Evolutionary conservation across 1,139 yeast genomes (phyloP).

Genomic region (Saccharomyces hybrid): DNA sequence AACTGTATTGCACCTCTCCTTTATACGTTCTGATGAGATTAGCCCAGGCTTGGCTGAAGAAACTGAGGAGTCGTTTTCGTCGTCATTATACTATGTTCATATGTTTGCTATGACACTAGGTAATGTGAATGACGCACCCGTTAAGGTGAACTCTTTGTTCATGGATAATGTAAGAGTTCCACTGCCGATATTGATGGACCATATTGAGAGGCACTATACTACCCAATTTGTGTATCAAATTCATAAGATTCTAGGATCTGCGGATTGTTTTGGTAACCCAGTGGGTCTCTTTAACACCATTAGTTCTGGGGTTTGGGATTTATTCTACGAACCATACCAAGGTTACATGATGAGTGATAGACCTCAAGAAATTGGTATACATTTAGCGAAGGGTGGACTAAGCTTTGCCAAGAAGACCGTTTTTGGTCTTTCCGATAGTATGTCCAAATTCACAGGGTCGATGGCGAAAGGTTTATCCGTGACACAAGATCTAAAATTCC

Average conservation of each 20-base stretch:
- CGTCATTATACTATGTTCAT: constrained; percentile 62
- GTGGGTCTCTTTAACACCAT: constrained; percentile 91
- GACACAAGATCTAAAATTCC: constrained; percentile 80
- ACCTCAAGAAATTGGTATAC: constrained; percentile 93
- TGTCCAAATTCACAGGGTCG: constrained; percentile 89
- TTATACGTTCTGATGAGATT: constrained; percentile 80
- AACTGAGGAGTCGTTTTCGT: constrained; percentile 42
- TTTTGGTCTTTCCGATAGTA: constrained; percentile 88
- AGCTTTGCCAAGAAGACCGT: constrained; percentile 92
- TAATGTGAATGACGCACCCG: constrained; percentile 94
- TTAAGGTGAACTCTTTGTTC: constrained; percentile 75
- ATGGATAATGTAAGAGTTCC: constrained; percentile 89
- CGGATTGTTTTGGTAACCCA: constrained; percentile 94
- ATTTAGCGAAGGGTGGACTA: constrained; percentile 91
- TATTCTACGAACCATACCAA: constrained; percentile 94
- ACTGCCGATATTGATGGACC: constrained; percentile 60
- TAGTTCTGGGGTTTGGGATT: constrained; percentile 92
- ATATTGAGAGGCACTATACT: constrained; percentile 78
- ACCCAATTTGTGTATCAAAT: constrained; percentile 90
- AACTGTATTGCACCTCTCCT: constrained; percentile 77
- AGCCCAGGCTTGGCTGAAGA: constrained; percentile 40
- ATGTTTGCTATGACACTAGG: constrained; percentile 95
- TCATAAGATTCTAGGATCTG: constrained; percentile 90
- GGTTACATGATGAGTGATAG: constrained; percentile 91
- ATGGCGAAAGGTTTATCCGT: constrained; percentile 90